Evolutionary conservation across 2,329 filamentous ascomycete species (phyloP).

Genomic region (Aureobasidium mangrovei): DNA sequence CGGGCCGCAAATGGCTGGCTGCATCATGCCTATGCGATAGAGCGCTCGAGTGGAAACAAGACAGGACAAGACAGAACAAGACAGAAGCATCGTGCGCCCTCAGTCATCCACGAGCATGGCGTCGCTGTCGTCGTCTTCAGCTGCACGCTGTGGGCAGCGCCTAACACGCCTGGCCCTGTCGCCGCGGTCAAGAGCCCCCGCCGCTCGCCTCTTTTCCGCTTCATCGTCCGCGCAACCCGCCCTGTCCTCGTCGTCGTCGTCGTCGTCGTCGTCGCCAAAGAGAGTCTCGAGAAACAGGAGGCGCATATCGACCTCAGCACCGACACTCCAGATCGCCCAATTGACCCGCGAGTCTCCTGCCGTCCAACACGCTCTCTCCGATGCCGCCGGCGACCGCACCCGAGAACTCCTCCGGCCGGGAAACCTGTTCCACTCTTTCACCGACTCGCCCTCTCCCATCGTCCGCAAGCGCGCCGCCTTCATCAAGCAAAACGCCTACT

Average conservation of each 20-base stretch:
- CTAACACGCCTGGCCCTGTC: slow-evolving; percentile 2
- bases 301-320: slow-evolving; percentile 5
- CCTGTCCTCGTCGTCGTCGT: background rate
- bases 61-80: background rate
- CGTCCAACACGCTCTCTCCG: background rate
- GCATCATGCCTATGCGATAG: background rate
- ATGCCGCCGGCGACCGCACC: slow-evolving; percentile 20
- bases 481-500: slow-evolving; percentile 88
- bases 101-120: background rate
- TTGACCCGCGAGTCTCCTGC: background rate
- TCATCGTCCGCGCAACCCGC: slow-evolving; percentile 7
- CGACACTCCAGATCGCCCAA: slow-evolving; percentile 6
- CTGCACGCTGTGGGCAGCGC: slow-evolving; percentile 5
- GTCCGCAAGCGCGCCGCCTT: slow-evolving; percentile 82
- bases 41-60: background rate
- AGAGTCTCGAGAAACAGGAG: background rate
- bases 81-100: background rate
- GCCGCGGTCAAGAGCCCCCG: background rate
- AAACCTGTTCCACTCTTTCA: slow-evolving; percentile 90
- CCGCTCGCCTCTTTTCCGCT: slow-evolving; percentile 1
- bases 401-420: slow-evolving; percentile 52
- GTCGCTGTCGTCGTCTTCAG: slow-evolving; percentile 5
- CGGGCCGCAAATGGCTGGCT: background rate
- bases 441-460: slow-evolving; percentile 75
- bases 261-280: slow-evolving; percentile 3